These are phyloP conservation scores for Nothopassalora personata DNA, from an alignment of 2,329 filamentous ascomycete genomes.

Conservation along the genomic window DNA sequence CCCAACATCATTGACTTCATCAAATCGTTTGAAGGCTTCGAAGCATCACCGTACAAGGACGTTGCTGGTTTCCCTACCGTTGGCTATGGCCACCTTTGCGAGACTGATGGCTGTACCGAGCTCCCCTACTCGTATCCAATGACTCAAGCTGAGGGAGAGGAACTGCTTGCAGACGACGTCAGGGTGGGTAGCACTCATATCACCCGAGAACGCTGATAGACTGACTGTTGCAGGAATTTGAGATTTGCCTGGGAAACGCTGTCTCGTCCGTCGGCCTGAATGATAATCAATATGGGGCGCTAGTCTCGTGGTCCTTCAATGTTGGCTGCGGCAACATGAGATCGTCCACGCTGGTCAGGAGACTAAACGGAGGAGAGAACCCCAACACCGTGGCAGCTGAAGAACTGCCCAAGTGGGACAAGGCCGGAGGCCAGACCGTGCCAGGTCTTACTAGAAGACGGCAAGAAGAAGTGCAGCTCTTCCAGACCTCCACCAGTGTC, in stretches of 20 bases:
- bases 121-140: constrained; percentile 7
- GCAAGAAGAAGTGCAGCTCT: constrained; percentile 7
- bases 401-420: constrained; percentile 12
- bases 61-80: constrained; percentile 7
- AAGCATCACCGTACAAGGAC: constrained; percentile 6
- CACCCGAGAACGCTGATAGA: background rate
- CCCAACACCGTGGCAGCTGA: constrained; percentile 7
- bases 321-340: constrained; percentile 12
- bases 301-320: constrained; percentile 13
- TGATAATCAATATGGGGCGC: constrained; percentile 9
- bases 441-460: constrained; percentile 6
- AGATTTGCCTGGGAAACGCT: constrained; percentile 7
- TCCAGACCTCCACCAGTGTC: constrained; percentile 6
- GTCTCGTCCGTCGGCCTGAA: constrained; percentile 8
- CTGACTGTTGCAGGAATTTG: constrained; percentile 2
- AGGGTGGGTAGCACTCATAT: background rate
- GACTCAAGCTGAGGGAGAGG: constrained; percentile 3
- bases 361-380: constrained; percentile 9
- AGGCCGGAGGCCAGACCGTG: constrained; percentile 7
- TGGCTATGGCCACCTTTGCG: constrained; percentile 11
- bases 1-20: constrained; percentile 12
- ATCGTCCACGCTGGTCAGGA: constrained; percentile 8
- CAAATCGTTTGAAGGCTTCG: constrained; percentile 8
- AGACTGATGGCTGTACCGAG: constrained; percentile 5
- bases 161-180: constrained; percentile 8